Conservation (phyloP, 2,329 filamentous ascomycete genomes). For the Gliomastix tumulicola region DNA sequence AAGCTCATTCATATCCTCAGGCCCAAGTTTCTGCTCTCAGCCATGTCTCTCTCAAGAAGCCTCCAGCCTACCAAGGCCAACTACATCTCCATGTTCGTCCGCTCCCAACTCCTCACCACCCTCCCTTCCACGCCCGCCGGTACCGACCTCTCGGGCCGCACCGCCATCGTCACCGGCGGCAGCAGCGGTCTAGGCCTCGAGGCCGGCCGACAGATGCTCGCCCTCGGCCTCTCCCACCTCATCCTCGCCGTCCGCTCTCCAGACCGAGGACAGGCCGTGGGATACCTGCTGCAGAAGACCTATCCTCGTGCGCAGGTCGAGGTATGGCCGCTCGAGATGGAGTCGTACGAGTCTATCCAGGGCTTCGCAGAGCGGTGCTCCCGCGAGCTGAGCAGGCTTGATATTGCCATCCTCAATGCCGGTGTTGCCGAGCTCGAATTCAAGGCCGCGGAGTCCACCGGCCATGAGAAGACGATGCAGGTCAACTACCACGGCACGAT, state of each 20-base stretch:
- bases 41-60: too few species aligned
- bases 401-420: slow-evolving; percentile 24
- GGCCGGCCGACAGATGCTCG: slow-evolving; percentile 27
- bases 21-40: too few species aligned
- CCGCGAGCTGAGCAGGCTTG: slow-evolving; percentile 8
- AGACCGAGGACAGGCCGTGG: slow-evolving; percentile 8
- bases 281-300: slow-evolving; percentile 1
- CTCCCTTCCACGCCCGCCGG: slow-evolving; percentile 23
- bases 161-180: slow-evolving; percentile 33
- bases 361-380: slow-evolving; percentile 9
- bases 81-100: too few species aligned
- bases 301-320: slow-evolving; percentile 10
- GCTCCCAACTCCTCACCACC: too few species aligned
- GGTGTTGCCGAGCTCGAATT: slow-evolving; percentile 14
- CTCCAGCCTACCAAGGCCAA: too few species aligned
- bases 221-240: slow-evolving; percentile 23
- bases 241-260: slow-evolving; percentile 30
- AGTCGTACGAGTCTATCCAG: slow-evolving; percentile 14
- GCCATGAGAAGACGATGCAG: slow-evolving; percentile 21
- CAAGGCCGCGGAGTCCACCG: slow-evolving; percentile 8
- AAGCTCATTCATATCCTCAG: too few species aligned
- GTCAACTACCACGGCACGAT: slow-evolving; percentile 22
- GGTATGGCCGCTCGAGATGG: slow-evolving; percentile 15
- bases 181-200: slow-evolving; percentile 37
- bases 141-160: slow-evolving; percentile 5